Evolutionary conservation across 371 early-diverging fungal species (phyloP), one percentile per base, ranked within the genome.

Genomic region (Mucor sp.): DNA sequence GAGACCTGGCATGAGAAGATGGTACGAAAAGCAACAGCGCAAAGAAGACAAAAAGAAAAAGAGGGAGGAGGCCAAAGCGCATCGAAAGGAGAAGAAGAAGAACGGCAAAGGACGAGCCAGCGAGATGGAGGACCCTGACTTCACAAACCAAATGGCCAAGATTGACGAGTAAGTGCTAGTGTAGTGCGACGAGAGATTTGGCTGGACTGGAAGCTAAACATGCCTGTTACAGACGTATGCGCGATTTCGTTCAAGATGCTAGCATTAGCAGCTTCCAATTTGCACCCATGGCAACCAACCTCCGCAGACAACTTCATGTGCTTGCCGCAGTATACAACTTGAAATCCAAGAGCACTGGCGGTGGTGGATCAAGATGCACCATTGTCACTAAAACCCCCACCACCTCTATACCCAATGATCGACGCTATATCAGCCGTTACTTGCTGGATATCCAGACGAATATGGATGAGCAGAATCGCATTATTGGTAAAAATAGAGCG

Each of bases 231-330:
- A 77, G 81, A 21, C 79, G 78, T 28, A 65, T 84, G n/a, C 69
- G 69, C 30, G 66, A 74, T 25, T 81, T 84, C 55, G 74, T 84
- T 14, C 25, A 62, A 12, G 84, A 81, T 61, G 70, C 69, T 8
- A 63, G 73, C 2, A 74, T 83, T 23, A 66, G 72, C 57, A 77
- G 81, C 48, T 76, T 72, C 37, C 81, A 85, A 58, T 70, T 88
- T 57, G 71, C 75, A 0, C 88, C 88, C n/a, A 86, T 88, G 88
- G 62, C 75, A 11, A 81, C 76, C n/a, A 58, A 70, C 12, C 58
- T 81, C 43, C 75, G 86, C 30, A 82, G 83, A 56, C 85, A 85
- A 57, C 63, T 88, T 3, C 86, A 88, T 65, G 53, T 83, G 12
- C 67, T 88, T 56, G 81, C 86, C 25, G 77, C 72, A 32, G 77